Evolutionary conservation across 768 basidiomycete species (phyloP), one percentile per base, ranked within the genome.

Genomic region (Rhodocollybia butyracea): DNA sequence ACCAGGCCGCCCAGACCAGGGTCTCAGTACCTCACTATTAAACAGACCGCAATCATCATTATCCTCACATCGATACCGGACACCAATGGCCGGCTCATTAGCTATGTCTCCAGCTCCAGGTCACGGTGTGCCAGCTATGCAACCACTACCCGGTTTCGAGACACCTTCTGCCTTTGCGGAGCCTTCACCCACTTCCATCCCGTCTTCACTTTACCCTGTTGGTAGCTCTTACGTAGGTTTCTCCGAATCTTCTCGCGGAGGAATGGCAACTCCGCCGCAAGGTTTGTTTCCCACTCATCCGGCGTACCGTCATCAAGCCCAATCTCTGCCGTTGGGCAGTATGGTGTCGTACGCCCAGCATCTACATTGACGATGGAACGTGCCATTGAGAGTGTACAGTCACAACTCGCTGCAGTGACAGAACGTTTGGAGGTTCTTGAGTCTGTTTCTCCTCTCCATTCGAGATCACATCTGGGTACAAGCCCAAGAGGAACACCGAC

Each of bases 391-490:
- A 84, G 80, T 58, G 79, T 93, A 48, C 92, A 95, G 67, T 81
- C 84, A 0, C 88, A 92, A 59, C 71, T 94, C 19, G 90, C 90
- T 0, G 91, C 91, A 5, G 77, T 94, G 41, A 84, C 81, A 7
- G 91, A 94, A 67, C 84, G 93, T 27, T 70, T 94, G n/a, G 92
- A 94, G 62, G 75, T 78, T 13, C 70, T 88, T 8, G 85, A 86
- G 68, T 71, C 76, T 13, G 63, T 79, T 13, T 69, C 75, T 19
- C 59, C 66, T 36, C 66, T 73, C 24, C 68, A 73, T 21, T 76
- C 77, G 39, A 67, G 71, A 27, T 76, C 82, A 2, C 70, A 73
- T 29, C 57, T 69, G 19, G 74, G 77, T 6, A 64, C 67, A 36
- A 72, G 76, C 41, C 73, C 77, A 5, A 68, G 72, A 52, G 67